Conservation (phyloP, 495 filamentous ascomycete species). For the Pyrenopolyporus hunteri region DNA sequence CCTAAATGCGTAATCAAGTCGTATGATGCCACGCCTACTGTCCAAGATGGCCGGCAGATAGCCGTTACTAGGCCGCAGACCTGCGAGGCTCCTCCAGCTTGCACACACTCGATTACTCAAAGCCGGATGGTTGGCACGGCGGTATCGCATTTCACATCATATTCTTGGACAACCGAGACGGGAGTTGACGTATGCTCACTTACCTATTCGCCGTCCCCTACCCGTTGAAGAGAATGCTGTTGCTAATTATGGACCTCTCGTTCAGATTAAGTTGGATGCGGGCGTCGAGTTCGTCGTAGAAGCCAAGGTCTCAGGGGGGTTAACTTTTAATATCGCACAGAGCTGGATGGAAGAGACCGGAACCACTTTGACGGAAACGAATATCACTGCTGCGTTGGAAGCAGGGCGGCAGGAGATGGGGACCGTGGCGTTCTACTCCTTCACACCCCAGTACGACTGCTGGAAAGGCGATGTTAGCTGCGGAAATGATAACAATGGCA, state of each 20-base stretch:
- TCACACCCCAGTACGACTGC: constrained; percentile 30
- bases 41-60: constrained; percentile 18
- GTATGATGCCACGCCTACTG: constrained; percentile 8
- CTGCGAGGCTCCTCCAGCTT: constrained; percentile 23
- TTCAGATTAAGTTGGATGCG: constrained; percentile 9
- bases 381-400: constrained; percentile 22
- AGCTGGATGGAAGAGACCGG: constrained; percentile 29
- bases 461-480: constrained; percentile 26
- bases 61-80: constrained; percentile 28
- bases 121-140: constrained; percentile 25
- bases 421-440: constrained; percentile 28
- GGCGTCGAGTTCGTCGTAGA: constrained; percentile 18
- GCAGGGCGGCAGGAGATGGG: constrained; percentile 16
- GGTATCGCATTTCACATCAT: constrained; percentile 18
- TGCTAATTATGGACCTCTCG: background rate
- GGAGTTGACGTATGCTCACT: constrained; percentile 25
- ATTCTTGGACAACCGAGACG: constrained; percentile 17
- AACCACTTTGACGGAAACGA: constrained; percentile 7
- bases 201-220: background rate
- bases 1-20: constrained; percentile 17
- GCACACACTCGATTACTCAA: constrained; percentile 25
- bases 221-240: background rate
- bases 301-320: background rate
- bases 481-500: constrained; percentile 19
- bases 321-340: constrained; percentile 9